Base-by-base conservation (phyloP, 768 basidiomycete genomes). In the Boletus bicolor region DNA sequence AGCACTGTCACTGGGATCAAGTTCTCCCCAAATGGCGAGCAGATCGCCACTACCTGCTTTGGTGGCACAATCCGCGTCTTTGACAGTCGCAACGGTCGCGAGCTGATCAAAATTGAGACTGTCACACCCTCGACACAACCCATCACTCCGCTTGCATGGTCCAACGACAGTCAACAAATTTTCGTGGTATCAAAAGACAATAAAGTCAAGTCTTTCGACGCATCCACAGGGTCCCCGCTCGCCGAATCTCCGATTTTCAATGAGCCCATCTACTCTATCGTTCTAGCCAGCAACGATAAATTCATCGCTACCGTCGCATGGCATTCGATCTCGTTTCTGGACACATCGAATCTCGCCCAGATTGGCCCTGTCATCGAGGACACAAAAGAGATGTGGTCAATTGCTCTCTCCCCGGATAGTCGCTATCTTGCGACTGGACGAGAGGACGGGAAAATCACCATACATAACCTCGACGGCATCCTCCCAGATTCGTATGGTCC, bases 401-500 rank as follows among this genome's bases (percentile, higher is more conserved):
- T 57, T 14, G 50, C 49, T 9, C 28, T 59, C 19, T 57, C 55
- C n/a, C 4, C 19, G 0, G 47, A 59, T 19, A 15, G 21, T 19
- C 30, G 12, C 2, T 12, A 46, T 53, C 35, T 59, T 3, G 58
- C 51, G 0, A 38, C 17, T n/a, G 58, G 56, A 17, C 26, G 17
- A 37, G 6, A 17, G 2, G 21, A 30, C 6, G 56, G 58, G 1
- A 44, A 49, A 36, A 26, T 59, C 5, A 7, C 11, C 0, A 5
- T 59, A 5, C 58, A 26, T 15, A 24, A 49, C 14, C 56, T 59
- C 34, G 6, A 9, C 6, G 15, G 11, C 19, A 5, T 52, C 21
- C 50, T 58, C 41, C 44, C 51, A 1, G 44, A 72, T 4, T 10
- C 15, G 0, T 10, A 28, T 17, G 48, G 53, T 36, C 49, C 54